Conservation (phyloP, 495 filamentous ascomycete genomes). For the Lichina pygmaea region DNA sequence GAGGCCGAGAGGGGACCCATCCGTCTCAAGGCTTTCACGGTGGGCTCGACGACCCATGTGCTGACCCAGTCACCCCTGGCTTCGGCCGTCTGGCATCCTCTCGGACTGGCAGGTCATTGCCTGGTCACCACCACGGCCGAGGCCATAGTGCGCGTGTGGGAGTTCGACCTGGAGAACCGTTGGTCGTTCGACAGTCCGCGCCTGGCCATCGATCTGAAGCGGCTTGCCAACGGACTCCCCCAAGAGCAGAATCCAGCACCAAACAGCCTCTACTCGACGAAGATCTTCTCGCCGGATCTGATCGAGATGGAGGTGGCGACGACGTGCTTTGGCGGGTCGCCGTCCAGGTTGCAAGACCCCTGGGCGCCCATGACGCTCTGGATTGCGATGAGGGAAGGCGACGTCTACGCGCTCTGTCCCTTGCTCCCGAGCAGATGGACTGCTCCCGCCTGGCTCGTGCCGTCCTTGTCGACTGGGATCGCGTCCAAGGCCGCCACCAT, state of each 20-base stretch:
- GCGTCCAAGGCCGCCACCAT: constrained; percentile 33
- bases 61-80: constrained; percentile 50
- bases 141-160: constrained; percentile 68
- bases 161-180: constrained; percentile 48
- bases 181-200: constrained; percentile 67
- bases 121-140: constrained; percentile 68
- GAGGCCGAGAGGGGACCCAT: constrained; percentile 33
- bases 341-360: constrained; percentile 33
- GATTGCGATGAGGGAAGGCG: constrained; percentile 69
- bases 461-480: constrained; percentile 49
- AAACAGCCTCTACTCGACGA: constrained; percentile 38
- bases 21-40: constrained; percentile 53
- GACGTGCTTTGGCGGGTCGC: constrained; percentile 52
- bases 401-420: constrained; percentile 77
- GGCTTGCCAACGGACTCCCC: constrained; percentile 50
- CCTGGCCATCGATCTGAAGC: constrained; percentile 55
- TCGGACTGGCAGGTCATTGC: constrained; percentile 40
- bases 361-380: constrained; percentile 85
- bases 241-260: constrained; percentile 51
- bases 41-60: constrained; percentile 73
- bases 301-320: constrained; percentile 73
- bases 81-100: constrained; percentile 66
- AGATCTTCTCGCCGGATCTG: constrained; percentile 58
- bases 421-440: constrained; percentile 61
- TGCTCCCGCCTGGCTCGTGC: constrained; percentile 43